Conservation (phyloP, 2,329 filamentous ascomycete species). For the Penicillium glabrum region DNA sequence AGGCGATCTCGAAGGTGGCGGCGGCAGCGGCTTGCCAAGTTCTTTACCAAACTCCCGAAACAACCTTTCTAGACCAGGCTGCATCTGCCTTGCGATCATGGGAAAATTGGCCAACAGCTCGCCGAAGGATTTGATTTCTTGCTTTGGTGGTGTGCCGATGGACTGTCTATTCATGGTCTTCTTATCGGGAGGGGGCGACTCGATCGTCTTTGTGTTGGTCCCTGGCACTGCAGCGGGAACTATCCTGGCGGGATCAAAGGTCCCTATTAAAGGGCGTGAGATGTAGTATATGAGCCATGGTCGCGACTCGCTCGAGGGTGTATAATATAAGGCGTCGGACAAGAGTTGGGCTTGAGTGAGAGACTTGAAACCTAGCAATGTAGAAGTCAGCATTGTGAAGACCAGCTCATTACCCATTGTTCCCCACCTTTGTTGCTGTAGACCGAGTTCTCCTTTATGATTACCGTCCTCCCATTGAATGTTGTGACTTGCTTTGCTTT, state of each 20-base stretch:
- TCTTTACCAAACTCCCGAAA: constrained; percentile 87
- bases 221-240: constrained; percentile 60
- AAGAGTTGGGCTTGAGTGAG: constrained; percentile 86
- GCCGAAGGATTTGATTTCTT: constrained; percentile 86
- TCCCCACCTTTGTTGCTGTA: constrained; percentile 93
- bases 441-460: constrained; percentile 88
- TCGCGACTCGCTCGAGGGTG: constrained; percentile 81
- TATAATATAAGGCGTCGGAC: constrained; percentile 81
- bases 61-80: constrained; percentile 81
- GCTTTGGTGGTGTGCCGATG: constrained; percentile 60
- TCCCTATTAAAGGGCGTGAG: constrained; percentile 80
- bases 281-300: constrained; percentile 98
- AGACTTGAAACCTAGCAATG: constrained; percentile 74
- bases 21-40: constrained; percentile 80
- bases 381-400: constrained; percentile 14
- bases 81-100: constrained; percentile 95
- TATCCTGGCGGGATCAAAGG: constrained; percentile 74
- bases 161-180: constrained; percentile 30
- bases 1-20: constrained; percentile 56
- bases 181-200: constrained; percentile 22
- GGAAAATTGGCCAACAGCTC: constrained; percentile 90
- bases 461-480: constrained; percentile 85
- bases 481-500: constrained; percentile 96
- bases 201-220: constrained; percentile 34
- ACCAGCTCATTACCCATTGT: not conserved